Percentiles rank a stretch among this genome's conserved stretches.
phyloP scores from a whole-genome alignment of 345 rosid genomes.

The Eucalyptus sideroxylon region DNA sequence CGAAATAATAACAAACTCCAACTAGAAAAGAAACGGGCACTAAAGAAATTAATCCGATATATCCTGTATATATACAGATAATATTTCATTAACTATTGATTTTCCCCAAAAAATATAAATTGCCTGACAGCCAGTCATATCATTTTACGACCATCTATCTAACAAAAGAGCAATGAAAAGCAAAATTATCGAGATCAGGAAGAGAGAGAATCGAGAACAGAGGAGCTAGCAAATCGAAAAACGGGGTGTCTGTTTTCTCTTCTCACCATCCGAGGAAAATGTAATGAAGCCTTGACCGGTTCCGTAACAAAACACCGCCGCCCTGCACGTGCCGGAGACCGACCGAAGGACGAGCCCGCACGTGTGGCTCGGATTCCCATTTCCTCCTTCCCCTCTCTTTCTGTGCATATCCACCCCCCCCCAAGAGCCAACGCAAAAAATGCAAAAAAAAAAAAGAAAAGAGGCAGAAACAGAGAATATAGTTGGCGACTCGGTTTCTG shows the following conservation, averaged over 20 bases:
- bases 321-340: background rate
- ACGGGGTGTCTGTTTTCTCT: background rate
- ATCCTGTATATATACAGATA: background rate
- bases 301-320: background rate
- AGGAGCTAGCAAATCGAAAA: background rate
- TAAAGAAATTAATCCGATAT: background rate
- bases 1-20: background rate
- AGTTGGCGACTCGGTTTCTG: background rate
- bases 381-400: background rate
- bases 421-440: background rate
- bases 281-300: background rate
- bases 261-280: background rate
- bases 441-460: accelerated
- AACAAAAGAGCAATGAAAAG: background rate
- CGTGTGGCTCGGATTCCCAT: background rate
- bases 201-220: background rate
- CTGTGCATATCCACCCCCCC: background rate
- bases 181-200: background rate
- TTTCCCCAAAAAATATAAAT: background rate
- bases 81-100: background rate
- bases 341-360: background rate
- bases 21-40: background rate
- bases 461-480: background rate
- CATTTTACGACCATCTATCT: background rate
- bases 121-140: background rate